A percentile compares a stretch with the other conserved stretches of the same genome.
Evolutionary conservation across 2,329 filamentous ascomycete species (phyloP).

Genomic region (Catunica adiposa): DNA sequence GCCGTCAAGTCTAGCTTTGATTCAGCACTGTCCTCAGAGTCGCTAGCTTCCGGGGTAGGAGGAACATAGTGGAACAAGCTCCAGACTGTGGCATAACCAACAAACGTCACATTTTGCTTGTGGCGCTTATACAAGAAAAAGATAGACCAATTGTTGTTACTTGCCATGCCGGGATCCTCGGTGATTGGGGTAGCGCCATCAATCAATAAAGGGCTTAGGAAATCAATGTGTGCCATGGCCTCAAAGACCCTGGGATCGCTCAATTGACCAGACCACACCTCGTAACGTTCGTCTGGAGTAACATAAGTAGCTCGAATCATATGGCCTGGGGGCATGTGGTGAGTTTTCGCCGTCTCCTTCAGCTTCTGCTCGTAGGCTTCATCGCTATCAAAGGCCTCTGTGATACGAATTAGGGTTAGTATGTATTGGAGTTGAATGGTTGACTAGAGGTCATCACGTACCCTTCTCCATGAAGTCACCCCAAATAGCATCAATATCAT

Average conservation of each 20-base stretch:
- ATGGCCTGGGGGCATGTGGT: conserved; percentile 7
- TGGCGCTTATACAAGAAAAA: conserved; percentile 57
- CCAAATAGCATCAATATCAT: conserved; percentile 12
- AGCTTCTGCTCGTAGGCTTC: conserved; percentile 37
- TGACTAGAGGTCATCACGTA: neutral
- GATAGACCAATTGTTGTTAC: conserved; percentile 66
- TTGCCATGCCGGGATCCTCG: conserved; percentile 39
- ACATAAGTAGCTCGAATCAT: conserved; percentile 3
- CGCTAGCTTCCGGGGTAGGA: conserved; percentile 22
- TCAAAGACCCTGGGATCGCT: conserved; percentile 51
- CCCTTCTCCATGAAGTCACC: conserved; percentile 9
- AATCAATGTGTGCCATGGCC: conserved; percentile 65
- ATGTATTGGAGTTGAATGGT: neutral
- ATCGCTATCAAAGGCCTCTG: conserved; percentile 48
- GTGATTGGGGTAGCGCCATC: conserved; percentile 73
- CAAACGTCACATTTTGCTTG: conserved; percentile 50
- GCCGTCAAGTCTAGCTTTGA: conserved; percentile 29
- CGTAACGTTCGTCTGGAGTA: conserved; percentile 31
- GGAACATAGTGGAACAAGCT: conserved; percentile 56
- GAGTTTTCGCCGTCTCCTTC: neutral
- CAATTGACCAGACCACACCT: conserved; percentile 71
- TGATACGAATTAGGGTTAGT: conserved; percentile 1
- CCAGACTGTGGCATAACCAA: conserved; percentile 83
- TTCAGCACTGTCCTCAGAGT: conserved; percentile 11
- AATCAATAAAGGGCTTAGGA: conserved; percentile 74